Evolutionary conservation across 805 yeast genomes (phyloP), one percentile per base, ranked within the genome.

Genomic region (Wickerhamiella australiensis): DNA sequence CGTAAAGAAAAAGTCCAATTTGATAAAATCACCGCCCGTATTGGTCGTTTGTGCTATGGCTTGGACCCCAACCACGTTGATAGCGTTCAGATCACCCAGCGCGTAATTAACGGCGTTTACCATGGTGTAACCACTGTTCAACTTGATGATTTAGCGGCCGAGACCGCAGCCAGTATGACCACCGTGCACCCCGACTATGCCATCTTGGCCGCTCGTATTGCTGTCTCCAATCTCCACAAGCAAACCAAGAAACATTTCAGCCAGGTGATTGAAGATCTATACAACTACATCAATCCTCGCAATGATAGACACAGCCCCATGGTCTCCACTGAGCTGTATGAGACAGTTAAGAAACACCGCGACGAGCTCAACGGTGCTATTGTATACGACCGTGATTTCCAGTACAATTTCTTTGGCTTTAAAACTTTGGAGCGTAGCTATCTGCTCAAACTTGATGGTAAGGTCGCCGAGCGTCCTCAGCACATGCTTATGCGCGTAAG

Each of bases 101-200:
- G 94, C 63, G 94, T 90, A 59, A 88, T 87, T 46, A 77, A 92
- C 12, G 98, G 98, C 65, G 96, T 92, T 50, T 92, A 90, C 67
- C 94, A 86, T 62, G 97, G 97, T 61, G 98, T 92, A 48, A 87
- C 90, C 61, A 92, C 97, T 50, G 76, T 82, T 53, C 96, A 92
- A 66, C 70, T 83, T 53, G 87, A 80, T 58, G 79, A 80, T 60
- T 66, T 82, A 42, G 88, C 97, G 45, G 96, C 97, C 41, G 98
- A 92, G 68, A 87, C 96, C 33, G 94, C 96, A 51, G 97, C 97
- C 40, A 84, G 82, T 63, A 85, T 92, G 96, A 87, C 96, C 52
- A 90, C 97, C 11, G 77, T 85, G 54, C 97, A 90, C 66, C 97
- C 97, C n/a, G 97, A 92, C 69, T 88, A 90, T 61, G 96, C 96